Base-by-base conservation (phyloP, 78 protist genomes). In the slime mould (Dictyostelium discoideum) region DNA sequence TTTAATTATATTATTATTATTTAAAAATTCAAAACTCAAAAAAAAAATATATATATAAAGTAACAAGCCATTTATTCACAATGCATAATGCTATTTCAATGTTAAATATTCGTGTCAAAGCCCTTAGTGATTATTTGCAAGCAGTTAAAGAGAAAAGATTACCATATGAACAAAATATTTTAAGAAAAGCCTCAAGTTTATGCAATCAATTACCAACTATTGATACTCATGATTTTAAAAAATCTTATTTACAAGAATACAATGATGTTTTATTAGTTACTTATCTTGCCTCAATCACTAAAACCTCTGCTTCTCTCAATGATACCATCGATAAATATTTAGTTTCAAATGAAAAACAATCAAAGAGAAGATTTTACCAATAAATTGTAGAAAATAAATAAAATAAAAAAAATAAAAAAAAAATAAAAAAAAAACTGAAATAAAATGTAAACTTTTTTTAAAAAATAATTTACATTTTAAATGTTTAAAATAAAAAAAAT, bases 261-360 rank as follows among this genome's bases (percentile, higher is more conserved):
- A 97, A 97, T 88, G 98, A 98, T 78, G 82, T 92, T 14, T 86
- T 98, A 72, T 93, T 98, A 65, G 86, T 97, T 4, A 95, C 98
- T 0, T 97, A 98, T 92, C 73, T 98, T n/a, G 89, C 97, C 24
- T 65, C 92, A 16, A 88, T 98, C 80, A 98, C 98, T 29, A 96
- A 98, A 79, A 95, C 86, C 29, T 85, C 98, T 24, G 26, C 86
- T 8, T 40, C 85, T 50, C 46, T 96, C 83, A 97, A 97, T 81
- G 98, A 98, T 22, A 22, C 97, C 4, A 85, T 98, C 32, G 98
- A 98, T 85, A 98, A 97, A 77, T 94, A 81, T 87, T 46, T 94
- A 72, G 77, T 97, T 5, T 73, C 93, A 67, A 79, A 93, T 63
- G 98, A 97, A 65, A 97, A 80, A 74, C 98, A 95, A 90, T 32